Evolutionary conservation across 257 asterid genomes (phyloP), one percentile per base, ranked within the genome.

Genomic region (Solanum chmielewskii): DNA sequence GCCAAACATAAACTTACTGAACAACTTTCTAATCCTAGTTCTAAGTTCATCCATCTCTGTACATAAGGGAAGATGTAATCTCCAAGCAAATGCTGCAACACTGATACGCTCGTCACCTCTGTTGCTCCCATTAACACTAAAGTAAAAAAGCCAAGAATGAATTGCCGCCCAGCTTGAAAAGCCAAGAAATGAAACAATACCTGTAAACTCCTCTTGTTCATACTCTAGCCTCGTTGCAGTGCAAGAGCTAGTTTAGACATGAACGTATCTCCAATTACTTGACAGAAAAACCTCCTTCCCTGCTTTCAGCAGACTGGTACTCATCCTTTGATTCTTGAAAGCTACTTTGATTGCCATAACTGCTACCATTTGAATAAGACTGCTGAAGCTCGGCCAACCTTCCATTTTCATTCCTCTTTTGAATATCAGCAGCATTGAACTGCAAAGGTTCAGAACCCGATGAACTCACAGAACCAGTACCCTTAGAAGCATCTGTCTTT

Each of bases 61-160:
- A 70, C 88, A 86, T 1, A 52, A 86, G 73, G 82, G 69, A 73
- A 86, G 74, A 73, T 47, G 49, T 21, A 70, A 23, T 49, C 42
- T 73, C 49, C 69, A 80, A 80, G 85, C 68, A 80, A 33, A 47
- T 80, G 68, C 68, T 80, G 44, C 18, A 45, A 80, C 16, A 80
- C 85, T 29, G 68, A 44, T 29, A 29, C 2, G 69, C 44, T 29
- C 45, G 21, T 29, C 2, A 11, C 11, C 31, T 49, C 69, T 49
- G 31, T 74, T 49, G 85, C 85, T 18, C 69, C 69, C 68, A 11
- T 81, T 5, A 81, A 49, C 68, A 81, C 85, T 31, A 66, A 44
- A 86, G 47, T 88, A 91, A 87, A 70, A 90, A 90, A 94, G 98
- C 98, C 98, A 95, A 94, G 98, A 93, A 95, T 95, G 98, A 95